Evolutionary conservation across 768 basidiomycete genomes (phyloP), one percentile per base, ranked within the genome.

Genomic region (Boletus coccyginus): DNA sequence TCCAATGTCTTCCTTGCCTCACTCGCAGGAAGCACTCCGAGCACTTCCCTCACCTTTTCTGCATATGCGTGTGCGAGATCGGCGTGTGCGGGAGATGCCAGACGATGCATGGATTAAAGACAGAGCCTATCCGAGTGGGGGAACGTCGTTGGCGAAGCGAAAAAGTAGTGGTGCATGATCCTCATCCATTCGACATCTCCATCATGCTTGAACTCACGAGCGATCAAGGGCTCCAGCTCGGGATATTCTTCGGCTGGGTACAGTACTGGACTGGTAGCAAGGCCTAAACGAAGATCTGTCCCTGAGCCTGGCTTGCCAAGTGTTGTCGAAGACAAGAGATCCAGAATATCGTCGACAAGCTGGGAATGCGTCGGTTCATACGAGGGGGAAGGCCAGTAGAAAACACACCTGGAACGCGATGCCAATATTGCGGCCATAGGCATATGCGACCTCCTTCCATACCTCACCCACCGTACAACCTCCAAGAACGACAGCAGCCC

Each of bases 311-410:
- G 97, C 75, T 98, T 98, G 36, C 96, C 96, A 16, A 98, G 82
- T 0, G 87, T 70, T 0, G 75, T 75, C 13, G 87, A 87, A 0
- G 89, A 84, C 47, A 94, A 90, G 67, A 93, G 98, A 74, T 98
- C 97, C 4, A 99, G 77, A 36, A 94, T 82, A 67, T 99, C 97
- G 69, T 99, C 97, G 46, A 98, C 88, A 11, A 99, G 87, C 94
- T 96, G 65, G 17, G 29, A 52, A 46, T 45, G 21, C 45, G 48
- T 67, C 41, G 43, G 31, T 12, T 11, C 27, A 27, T 27, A 27
- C 27, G 27, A 27, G 27, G 27, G 5, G 27, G 5, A 27, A 27
- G 27, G 27, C 6, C 27, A 27, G 27, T 27, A 27, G 27, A 27
- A 27, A 27, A 27, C 27, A 27, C 59, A 94, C 94, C 82, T 97